These are phyloP conservation scores for Trichoderma lentiforme DNA, from an alignment of 2,329 filamentous ascomycete species.

Conservation along the genomic window DNA sequence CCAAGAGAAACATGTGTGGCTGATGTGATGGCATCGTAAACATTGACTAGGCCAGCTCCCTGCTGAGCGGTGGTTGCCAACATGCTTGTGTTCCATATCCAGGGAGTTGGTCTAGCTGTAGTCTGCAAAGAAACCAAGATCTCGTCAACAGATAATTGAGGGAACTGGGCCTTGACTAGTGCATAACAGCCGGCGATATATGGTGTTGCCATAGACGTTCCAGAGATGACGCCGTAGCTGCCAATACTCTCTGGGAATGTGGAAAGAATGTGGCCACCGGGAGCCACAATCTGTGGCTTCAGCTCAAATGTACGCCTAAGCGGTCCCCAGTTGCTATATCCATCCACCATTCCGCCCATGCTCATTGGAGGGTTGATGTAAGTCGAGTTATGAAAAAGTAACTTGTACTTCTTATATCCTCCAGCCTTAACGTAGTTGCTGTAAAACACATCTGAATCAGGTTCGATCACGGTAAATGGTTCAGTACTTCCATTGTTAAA, in stretches of 20 bases:
- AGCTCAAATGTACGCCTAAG: neutral
- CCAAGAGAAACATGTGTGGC: neutral
- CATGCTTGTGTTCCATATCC: neutral
- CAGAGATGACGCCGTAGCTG: neutral
- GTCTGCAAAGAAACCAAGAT: neutral
- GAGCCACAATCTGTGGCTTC: neutral
- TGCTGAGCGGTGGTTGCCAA: neutral
- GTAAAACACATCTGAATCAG: neutral
- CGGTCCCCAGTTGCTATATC: neutral
- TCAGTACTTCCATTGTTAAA: neutral
- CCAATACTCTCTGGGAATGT: neutral
- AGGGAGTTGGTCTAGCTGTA: neutral
- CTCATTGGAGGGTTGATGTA: neutral
- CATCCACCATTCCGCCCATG: neutral
- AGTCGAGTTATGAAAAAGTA: neutral
- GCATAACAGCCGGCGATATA: neutral
- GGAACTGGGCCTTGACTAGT: neutral
- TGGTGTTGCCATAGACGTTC: constrained; percentile 2
- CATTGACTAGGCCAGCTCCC: neutral
- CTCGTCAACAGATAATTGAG: neutral
- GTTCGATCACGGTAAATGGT: neutral
- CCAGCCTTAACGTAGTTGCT: neutral
- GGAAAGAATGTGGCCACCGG: neutral
- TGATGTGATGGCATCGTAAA: neutral
- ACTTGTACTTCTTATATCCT: neutral